Evolutionary conservation across 2,329 filamentous ascomycete species (phyloP), one percentile per base, ranked within the genome.

Genomic region (Drechslerella coelobrocha): DNA sequence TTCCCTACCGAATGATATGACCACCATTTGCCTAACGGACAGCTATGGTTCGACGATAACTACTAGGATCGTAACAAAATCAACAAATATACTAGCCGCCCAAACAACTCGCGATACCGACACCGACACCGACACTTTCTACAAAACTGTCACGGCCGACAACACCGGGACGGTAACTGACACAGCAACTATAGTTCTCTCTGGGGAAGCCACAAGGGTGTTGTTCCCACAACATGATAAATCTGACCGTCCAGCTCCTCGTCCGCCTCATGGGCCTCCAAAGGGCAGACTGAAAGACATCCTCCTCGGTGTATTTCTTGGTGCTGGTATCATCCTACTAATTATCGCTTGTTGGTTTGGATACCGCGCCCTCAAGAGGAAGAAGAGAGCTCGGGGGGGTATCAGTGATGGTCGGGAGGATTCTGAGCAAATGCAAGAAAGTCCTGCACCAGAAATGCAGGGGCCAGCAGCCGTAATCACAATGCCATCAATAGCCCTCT

Each of bases 181-280:
- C 17, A 69, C 65, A 3, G 65, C 65, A 21, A 62, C 65, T 2
- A 62, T 69, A n/a, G 39, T 69, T 7, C 23, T 69, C 23, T 47
- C 65, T 8, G 65, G 65, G 2, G 43, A 69, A 53, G 65, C 65
- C 17, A 69, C 65, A n/a, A 57, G 53, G 14, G 65, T 61, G 19
- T 37, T 69, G 52, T 69, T 69, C 19, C 65, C 65, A 29, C 65
- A 62, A 26, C 65, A 69, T 34, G 65, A 69, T 24, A 69, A 69
- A 37, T 57, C 57, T 4, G 37, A 37, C 17, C 10, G 34, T 3
- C 57, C 45, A 7, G 43, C 57, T 7, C 39, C 56, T 10, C 50
- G 50, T 4, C 19, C 50, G 7, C 34, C 57, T 14, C 65, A 39
- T 41, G 29, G n/a, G 29, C 39, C 45, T n/a, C 24, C 48, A 7